Evolutionary conservation across 2,329 filamentous ascomycete species (phyloP).

Genomic region (Pyrenophora tritici-repentis): DNA sequence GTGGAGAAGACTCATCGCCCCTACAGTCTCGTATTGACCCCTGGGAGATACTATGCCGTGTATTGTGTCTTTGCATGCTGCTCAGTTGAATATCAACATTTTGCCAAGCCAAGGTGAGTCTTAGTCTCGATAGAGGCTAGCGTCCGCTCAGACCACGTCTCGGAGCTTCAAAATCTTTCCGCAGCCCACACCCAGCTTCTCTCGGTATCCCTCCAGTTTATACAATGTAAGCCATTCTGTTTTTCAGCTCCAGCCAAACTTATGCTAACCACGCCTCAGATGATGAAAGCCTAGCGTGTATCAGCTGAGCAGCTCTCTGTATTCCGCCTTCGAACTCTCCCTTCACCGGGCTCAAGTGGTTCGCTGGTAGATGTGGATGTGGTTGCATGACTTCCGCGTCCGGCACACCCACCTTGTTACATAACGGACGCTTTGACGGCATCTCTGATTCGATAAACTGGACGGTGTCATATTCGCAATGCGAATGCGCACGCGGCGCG

Average conservation of each 20-base stretch:
- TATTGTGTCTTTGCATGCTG: neutral
- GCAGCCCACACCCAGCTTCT: slow-evolving; percentile 25
- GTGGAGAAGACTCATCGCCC: slow-evolving; percentile 31
- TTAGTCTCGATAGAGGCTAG: slow-evolving; percentile 32
- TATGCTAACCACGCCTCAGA: slow-evolving; percentile 59
- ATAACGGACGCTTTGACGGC: slow-evolving; percentile 93
- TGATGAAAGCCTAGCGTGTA: slow-evolving; percentile 99
- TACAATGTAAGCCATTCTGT: slow-evolving; percentile 74
- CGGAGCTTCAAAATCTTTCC: slow-evolving; percentile 44
- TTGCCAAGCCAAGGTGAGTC: slow-evolving; percentile 14
- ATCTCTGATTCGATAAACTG: slow-evolving; percentile 82
- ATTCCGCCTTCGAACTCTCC: slow-evolving; percentile 79
- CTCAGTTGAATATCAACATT: slow-evolving; percentile 4
- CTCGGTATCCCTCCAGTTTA: slow-evolving; percentile 99
- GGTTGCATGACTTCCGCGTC: slow-evolving; percentile 95
- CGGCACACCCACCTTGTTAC: slow-evolving; percentile 99
- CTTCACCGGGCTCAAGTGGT: slow-evolving; percentile 88
- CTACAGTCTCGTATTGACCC: too few species aligned
- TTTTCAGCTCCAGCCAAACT: neutral
- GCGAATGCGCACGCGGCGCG: slow-evolving; percentile 7
- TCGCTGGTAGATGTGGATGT: slow-evolving; percentile 66
- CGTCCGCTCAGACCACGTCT: slow-evolving; percentile 23
- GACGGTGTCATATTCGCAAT: slow-evolving; percentile 50
- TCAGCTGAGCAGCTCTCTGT: slow-evolving; percentile 78
- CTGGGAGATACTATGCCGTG: neutral